Evolutionary conservation across 2,329 filamentous ascomycete genomes (phyloP).

Genomic region (Claviceps digitariae): DNA sequence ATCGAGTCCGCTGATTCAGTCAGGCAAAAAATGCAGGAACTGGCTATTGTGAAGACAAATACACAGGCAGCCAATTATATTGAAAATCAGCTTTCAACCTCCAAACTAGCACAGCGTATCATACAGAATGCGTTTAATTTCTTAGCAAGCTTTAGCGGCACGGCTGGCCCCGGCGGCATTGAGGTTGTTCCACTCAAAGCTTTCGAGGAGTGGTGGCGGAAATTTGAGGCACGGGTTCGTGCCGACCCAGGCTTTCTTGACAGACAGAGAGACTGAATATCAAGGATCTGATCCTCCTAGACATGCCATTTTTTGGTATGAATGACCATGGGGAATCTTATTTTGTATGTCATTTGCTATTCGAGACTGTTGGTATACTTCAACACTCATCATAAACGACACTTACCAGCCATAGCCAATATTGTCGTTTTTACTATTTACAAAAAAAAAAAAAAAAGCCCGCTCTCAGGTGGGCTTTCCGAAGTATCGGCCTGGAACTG

Average conservation of each 20-base stretch:
- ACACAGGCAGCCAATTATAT: background rate
- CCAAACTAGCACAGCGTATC: constrained; percentile 77
- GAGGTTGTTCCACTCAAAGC: constrained; percentile 89
- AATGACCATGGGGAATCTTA: background rate
- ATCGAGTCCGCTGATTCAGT: constrained; percentile 68
- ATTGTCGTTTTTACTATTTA: background rate
- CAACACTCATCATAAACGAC: background rate
- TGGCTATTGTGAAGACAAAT: constrained; percentile 25
- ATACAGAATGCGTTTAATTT: constrained; percentile 98
- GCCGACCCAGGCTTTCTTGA: constrained; percentile 83
- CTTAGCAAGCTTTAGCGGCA: constrained; percentile 69
- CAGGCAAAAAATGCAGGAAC: constrained; percentile 49
- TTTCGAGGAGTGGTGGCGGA: constrained; percentile 96
- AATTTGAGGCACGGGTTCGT: constrained; percentile 81
- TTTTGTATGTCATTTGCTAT: background rate
- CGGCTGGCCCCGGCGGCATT: constrained; percentile 44
- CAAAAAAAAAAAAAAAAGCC: no score
- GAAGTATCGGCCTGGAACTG: no score
- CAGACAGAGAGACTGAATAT: constrained; percentile 26
- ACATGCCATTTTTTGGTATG: background rate
- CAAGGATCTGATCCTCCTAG: background rate
- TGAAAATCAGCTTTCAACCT: constrained; percentile 43
- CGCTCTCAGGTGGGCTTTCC: no score
- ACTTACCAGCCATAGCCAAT: background rate
- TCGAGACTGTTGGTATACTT: background rate